phyloP scores from a whole-genome alignment of 305 asterid species.

The Coffea humblotiana region DNA sequence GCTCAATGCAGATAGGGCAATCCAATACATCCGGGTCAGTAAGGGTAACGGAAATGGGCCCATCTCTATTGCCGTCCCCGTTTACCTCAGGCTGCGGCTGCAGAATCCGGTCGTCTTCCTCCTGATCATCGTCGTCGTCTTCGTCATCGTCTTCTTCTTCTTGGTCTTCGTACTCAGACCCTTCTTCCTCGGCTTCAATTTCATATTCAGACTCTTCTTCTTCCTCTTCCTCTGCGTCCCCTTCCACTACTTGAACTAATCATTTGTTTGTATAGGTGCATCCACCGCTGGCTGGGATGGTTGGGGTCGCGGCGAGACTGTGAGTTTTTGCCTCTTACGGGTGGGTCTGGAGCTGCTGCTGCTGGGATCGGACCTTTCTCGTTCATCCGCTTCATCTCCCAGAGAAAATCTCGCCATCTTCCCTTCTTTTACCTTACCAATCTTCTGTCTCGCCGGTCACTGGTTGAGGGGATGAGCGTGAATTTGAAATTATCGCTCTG shows the following conservation, averaged over 20 bases:
- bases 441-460: neutral
- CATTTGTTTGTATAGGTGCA: too few relatives aligned
- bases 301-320: neutral
- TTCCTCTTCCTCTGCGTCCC: slow-evolving; percentile 5
- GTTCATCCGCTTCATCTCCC: slow-evolving; percentile 24
- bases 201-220: slow-evolving; percentile 22
- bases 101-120: neutral
- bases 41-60: slow-evolving; percentile 30
- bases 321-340: slow-evolving; percentile 9
- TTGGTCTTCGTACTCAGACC: slow-evolving; percentile 5
- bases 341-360: slow-evolving; percentile 6
- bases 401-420: slow-evolving; percentile 28
- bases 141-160: slow-evolving; percentile 7
- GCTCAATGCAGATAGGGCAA: slow-evolving; percentile 45
- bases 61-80: slow-evolving; percentile 9
- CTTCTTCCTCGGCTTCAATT: slow-evolving; percentile 7
- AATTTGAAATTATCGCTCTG: too few relatives aligned
- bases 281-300: neutral
- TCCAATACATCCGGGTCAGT: slow-evolving; percentile 46
- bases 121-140: neutral
- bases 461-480: neutral
- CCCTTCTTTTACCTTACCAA: neutral
- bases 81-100: neutral
- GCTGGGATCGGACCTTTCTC: slow-evolving; percentile 21
- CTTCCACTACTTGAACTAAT: neutral